Percentiles rank a stretch among this genome's conserved stretches.
phyloP scores from a whole-genome alignment of 768 basidiomycete species.

The Austroboletus eburneus region DNA sequence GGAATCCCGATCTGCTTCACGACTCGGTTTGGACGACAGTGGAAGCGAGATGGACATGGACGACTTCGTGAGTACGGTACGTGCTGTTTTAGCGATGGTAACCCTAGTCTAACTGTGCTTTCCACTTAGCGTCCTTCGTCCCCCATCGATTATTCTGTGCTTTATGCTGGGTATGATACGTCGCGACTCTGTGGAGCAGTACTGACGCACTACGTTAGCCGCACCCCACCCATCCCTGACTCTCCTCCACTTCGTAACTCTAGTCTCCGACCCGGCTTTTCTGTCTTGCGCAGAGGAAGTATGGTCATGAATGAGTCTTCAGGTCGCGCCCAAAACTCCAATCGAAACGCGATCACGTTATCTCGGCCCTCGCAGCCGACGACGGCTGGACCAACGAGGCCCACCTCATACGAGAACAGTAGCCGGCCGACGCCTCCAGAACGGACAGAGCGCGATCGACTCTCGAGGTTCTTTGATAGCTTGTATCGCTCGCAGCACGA shows the following conservation, averaged over 20 bases:
- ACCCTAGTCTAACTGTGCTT: slow-evolving; percentile 2
- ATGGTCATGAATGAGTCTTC: slow-evolving; percentile 1
- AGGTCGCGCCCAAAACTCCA: slow-evolving; percentile 8
- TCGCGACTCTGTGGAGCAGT: neutral
- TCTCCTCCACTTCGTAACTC: slow-evolving; percentile 17
- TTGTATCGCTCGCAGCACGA: slow-evolving; percentile 22
- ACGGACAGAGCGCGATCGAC: slow-evolving; percentile 24
- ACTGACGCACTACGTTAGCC: slow-evolving; percentile 13
- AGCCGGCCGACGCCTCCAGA: slow-evolving; percentile 9
- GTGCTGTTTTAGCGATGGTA: neutral
- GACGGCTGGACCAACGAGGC: slow-evolving; percentile 8
- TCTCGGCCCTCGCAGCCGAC: slow-evolving; percentile 7
- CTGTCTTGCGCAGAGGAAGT: slow-evolving; percentile 15
- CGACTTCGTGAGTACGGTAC: slow-evolving; percentile 12
- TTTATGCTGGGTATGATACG: slow-evolving; percentile 23
- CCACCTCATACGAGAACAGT: slow-evolving; percentile 13
- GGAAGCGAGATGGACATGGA: slow-evolving; percentile 28
- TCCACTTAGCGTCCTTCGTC: slow-evolving; percentile 22
- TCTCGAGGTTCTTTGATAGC: slow-evolving; percentile 20
- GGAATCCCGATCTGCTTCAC: slow-evolving; percentile 13
- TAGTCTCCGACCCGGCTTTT: slow-evolving; percentile 11
- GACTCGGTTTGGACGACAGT: slow-evolving; percentile 20
- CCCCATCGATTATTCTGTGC: slow-evolving; percentile 24
- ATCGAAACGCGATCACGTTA: slow-evolving; percentile 10
- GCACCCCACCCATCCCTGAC: slow-evolving; percentile 23